Base-by-base conservation (phyloP, 202 grass and related monocot genomes). In the Tripidium arundinaceum region DNA sequence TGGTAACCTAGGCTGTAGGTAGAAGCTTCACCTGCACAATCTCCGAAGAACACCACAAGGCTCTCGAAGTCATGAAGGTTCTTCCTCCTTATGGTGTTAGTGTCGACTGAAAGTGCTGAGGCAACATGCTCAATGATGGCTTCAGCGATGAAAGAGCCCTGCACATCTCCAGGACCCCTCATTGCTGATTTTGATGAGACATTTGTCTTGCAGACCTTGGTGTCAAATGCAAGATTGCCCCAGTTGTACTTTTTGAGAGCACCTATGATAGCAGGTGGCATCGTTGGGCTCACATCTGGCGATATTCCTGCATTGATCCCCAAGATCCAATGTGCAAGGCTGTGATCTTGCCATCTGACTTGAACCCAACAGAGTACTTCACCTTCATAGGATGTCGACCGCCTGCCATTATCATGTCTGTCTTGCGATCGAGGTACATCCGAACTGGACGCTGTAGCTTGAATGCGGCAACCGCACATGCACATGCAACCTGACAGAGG, bases 111-210 rank as follows among this genome's bases (percentile, higher is more conserved):
- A 22, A 97, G 94, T 6, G 24, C 60, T 0, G 94, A 88, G 2
- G 94, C 94, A 1, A 97, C 85, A 79, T 94, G 91, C 71, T 97
- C 94, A 26, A 97, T 81, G 57, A 97, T 86, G 34, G 89, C 91
- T 86, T 97, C 94, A 6, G 94, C 91, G 26, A 97, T 97, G 83
- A 90, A 97, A 39, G 89, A 92, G 50, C 94, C 94, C 49, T 97
- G 94, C 39, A 45, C 85, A 52, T 97, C 89, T 16, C 94, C 94
- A 15, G 94, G 94, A 28, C 13, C 75, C 6, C 94, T 66, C 89
- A 97, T 76, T 18, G 87, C 65, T 1, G 94, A 92, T 68, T 94
- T 97, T 0, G 89, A 92, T 6, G 91, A 52, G 21, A 78, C 67
- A 68, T 94, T 97, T 18, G 94, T 97, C 76, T 94, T 94, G 83